A percentile compares a stretch with the other conserved stretches of the same genome.
These are phyloP conservation scores for Epichloe brachyelytri DNA, from an alignment of 2,329 filamentous ascomycete species.

Conservation along the genomic window DNA sequence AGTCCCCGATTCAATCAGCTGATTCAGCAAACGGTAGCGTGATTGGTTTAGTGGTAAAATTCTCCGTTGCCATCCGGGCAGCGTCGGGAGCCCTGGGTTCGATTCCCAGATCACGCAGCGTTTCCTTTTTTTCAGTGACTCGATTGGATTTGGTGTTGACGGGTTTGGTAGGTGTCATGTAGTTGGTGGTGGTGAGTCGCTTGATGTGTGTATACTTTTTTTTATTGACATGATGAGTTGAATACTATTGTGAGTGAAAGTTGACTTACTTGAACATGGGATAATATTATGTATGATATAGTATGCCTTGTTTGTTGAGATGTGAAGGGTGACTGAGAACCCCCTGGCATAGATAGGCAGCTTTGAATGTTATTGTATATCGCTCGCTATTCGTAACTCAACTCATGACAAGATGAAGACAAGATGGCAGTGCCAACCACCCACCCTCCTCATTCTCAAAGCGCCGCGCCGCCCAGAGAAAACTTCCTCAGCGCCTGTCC, in stretches of 20 bases:
- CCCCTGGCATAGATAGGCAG: too few relatives aligned
- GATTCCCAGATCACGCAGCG: constrained; percentile 20
- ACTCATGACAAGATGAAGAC: too few relatives aligned
- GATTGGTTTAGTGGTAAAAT: constrained; percentile 19
- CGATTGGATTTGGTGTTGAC: not conserved
- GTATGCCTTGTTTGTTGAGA: too few relatives aligned
- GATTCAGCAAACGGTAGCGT: constrained; percentile 3
- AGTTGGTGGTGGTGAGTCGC: not conserved
- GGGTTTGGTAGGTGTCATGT: too few relatives aligned
- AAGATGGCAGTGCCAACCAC: too few relatives aligned
- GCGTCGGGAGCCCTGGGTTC: constrained; percentile 21
- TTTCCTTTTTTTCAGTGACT: not conserved
- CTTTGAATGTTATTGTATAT: too few relatives aligned
- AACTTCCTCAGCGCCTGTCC: constrained; percentile 26
- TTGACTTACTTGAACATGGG: too few relatives aligned
- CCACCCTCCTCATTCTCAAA: constrained; percentile 20
- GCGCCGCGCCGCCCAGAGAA: constrained; percentile 24
- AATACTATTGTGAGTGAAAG: not conserved
- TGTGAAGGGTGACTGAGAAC: too few relatives aligned
- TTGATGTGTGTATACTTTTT: not conserved
- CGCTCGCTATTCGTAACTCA: too few relatives aligned
- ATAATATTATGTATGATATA: too few relatives aligned
- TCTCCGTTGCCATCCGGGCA: constrained; percentile 17
- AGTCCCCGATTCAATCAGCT: not conserved
- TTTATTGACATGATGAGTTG: not conserved